phyloP scores from a whole-genome alignment of 2,329 filamentous ascomycete species.

The Tolypocladium album region DNA sequence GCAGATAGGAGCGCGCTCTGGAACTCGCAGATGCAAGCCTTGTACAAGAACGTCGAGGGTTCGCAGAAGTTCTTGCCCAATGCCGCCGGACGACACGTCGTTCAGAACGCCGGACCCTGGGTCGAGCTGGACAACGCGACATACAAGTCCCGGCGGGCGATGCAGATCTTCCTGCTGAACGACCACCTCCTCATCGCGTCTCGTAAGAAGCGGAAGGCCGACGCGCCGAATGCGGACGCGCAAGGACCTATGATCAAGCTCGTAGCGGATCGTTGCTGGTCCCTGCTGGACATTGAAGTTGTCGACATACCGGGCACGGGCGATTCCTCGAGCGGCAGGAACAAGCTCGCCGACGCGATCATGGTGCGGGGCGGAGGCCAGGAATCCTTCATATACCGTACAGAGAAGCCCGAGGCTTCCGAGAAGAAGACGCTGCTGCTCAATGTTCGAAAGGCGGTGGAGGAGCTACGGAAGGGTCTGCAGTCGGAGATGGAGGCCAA shows the following conservation, averaged over 20 bases:
- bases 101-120: constrained; percentile 88
- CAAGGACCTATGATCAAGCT: constrained; percentile 59
- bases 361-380: constrained; percentile 78
- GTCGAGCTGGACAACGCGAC: constrained; percentile 95
- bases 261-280: constrained; percentile 90
- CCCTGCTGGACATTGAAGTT: constrained; percentile 83
- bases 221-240: constrained; percentile 42
- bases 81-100: constrained; percentile 80
- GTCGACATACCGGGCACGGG: constrained; percentile 69
- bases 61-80: constrained; percentile 95
- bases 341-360: constrained; percentile 72
- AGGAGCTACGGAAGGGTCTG: constrained; percentile 77
- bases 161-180: constrained; percentile 87
- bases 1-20: constrained; percentile 55
- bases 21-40: constrained; percentile 59
- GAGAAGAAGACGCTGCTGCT: constrained; percentile 76
- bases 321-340: constrained; percentile 41
- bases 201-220: constrained; percentile 82
- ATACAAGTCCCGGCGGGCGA: constrained; percentile 82
- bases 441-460: constrained; percentile 85
- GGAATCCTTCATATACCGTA: constrained; percentile 91
- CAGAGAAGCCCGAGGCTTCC: constrained; percentile 65
- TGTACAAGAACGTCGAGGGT: constrained; percentile 96
- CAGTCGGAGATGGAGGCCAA: constrained; percentile 82
- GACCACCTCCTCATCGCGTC: constrained; percentile 88